These are phyloP conservation scores for Rehmannia glutinosa DNA, from an alignment of 257 asterid genomes.

Conservation along the genomic window DNA sequence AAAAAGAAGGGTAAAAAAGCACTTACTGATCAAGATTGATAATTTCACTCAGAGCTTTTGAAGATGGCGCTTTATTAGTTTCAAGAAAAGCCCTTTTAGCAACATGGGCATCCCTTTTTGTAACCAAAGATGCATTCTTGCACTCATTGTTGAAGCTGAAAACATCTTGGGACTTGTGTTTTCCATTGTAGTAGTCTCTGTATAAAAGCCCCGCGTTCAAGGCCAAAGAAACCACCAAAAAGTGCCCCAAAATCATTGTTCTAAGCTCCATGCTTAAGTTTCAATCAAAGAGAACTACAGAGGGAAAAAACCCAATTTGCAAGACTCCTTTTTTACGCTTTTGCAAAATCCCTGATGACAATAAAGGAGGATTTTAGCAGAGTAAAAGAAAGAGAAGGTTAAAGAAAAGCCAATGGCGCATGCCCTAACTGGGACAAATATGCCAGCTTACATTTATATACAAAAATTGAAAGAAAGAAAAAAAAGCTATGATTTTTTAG, in stretches of 20 bases:
- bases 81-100: constrained; percentile 29
- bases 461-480: neutral
- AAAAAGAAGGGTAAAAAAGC: neutral
- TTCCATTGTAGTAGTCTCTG: constrained; percentile 43
- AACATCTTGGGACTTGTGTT: constrained; percentile 26
- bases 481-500: neutral
- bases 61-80: constrained; percentile 11
- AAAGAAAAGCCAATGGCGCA: constrained; percentile 15
- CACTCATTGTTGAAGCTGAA: constrained; percentile 27
- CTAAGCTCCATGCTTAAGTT: constrained; percentile 30
- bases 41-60: constrained; percentile 27
- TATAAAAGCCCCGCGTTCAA: constrained; percentile 47
- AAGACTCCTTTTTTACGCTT: neutral
- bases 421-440: constrained; percentile 12
- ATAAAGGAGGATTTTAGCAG: neutral
- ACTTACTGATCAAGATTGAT: constrained; percentile 92
- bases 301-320: neutral
- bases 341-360: constrained; percentile 15
- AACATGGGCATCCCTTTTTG: constrained; percentile 25
- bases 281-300: neutral
- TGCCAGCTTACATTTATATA: neutral
- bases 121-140: constrained; percentile 34
- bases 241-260: constrained; percentile 43
- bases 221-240: constrained; percentile 48
- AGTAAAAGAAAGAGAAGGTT: neutral